Percentiles rank a stretch among this genome's conserved stretches.
phyloP scores from a whole-genome alignment of 2,329 filamentous ascomycete genomes.

The Alternaria solani region DNA sequence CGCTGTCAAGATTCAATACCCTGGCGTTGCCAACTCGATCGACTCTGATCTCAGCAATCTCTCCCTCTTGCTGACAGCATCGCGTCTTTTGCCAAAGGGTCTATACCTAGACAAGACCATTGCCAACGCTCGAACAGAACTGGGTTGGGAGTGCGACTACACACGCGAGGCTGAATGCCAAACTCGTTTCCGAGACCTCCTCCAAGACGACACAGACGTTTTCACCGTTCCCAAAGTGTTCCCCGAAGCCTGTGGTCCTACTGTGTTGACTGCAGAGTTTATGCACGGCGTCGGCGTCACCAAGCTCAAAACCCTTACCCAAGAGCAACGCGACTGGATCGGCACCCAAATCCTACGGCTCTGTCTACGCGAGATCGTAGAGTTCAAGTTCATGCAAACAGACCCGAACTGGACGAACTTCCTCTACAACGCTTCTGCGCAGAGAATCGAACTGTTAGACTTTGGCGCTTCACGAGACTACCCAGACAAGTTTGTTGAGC shows the following conservation, averaged over 20 bases:
- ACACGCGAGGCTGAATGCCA: conserved; percentile 84
- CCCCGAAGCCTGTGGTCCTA: conserved; percentile 78
- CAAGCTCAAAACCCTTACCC: conserved; percentile 75
- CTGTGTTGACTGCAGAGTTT: conserved; percentile 92
- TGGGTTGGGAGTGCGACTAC: conserved; percentile 98
- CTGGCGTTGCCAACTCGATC: conserved; percentile 93
- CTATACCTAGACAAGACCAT: conserved; percentile 97
- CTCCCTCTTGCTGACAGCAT: conserved; percentile 87
- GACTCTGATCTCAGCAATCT: conserved; percentile 96
- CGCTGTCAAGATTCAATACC: conserved; percentile 97
- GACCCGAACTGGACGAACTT: conserved; percentile 99
- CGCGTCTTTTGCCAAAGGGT: conserved; percentile 86
- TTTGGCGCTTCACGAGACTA: conserved; percentile 93
- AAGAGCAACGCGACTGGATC: conserved; percentile 92
- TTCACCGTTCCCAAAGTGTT: conserved; percentile 85
- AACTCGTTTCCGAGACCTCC: conserved; percentile 75
- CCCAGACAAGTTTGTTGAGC: conserved; percentile 77
- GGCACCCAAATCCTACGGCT: conserved; percentile 91
- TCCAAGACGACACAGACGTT: conserved; percentile 74
- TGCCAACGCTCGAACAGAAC: conserved; percentile 87
- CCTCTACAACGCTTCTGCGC: conserved; percentile 77
- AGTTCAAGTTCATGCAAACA: conserved; percentile 98
- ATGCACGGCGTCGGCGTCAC: conserved; percentile 89
- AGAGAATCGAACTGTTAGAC: conserved; percentile 88
- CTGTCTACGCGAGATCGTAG: conserved; percentile 89